Conservation (phyloP, 2,329 filamentous ascomycete genomes). For the Triangularia setosa region DNA sequence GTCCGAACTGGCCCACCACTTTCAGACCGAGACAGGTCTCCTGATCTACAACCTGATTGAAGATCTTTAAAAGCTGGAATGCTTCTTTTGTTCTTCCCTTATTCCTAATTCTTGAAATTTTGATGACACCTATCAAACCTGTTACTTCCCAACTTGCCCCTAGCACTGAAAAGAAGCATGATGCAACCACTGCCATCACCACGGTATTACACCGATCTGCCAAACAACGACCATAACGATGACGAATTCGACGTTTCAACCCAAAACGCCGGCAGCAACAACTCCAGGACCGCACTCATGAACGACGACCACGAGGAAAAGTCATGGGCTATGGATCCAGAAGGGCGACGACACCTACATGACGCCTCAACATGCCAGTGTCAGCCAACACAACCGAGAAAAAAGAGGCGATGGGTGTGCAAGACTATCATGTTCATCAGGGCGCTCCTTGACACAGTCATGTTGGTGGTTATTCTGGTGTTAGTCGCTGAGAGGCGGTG, state of each 20-base stretch:
- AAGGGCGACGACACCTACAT: background rate
- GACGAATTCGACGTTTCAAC: background rate
- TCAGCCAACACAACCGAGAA: background rate
- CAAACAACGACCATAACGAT: background rate
- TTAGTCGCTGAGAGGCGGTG: constrained; percentile 33
- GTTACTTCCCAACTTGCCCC: background rate
- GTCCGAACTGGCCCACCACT: background rate
- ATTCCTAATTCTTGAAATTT: background rate
- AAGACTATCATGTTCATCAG: constrained; percentile 4
- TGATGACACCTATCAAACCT: background rate
- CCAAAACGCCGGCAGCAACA: background rate
- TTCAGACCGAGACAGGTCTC: background rate
- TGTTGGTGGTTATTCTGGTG: constrained; percentile 35
- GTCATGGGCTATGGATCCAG: background rate
- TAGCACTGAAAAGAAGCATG: background rate
- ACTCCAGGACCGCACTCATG: background rate
- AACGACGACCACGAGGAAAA: background rate
- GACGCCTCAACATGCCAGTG: background rate
- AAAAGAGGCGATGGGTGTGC: background rate
- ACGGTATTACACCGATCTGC: background rate
- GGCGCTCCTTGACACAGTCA: constrained; percentile 33
- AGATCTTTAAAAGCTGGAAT: background rate
- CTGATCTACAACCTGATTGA: background rate
- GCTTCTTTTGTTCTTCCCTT: background rate
- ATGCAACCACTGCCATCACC: constrained; percentile 1